A percentile compares a stretch with the other conserved stretches of the same genome.
These are phyloP conservation scores for Phaffomyces thermotolerans DNA, from an alignment of 805 yeast species.

Conservation along the genomic window DNA sequence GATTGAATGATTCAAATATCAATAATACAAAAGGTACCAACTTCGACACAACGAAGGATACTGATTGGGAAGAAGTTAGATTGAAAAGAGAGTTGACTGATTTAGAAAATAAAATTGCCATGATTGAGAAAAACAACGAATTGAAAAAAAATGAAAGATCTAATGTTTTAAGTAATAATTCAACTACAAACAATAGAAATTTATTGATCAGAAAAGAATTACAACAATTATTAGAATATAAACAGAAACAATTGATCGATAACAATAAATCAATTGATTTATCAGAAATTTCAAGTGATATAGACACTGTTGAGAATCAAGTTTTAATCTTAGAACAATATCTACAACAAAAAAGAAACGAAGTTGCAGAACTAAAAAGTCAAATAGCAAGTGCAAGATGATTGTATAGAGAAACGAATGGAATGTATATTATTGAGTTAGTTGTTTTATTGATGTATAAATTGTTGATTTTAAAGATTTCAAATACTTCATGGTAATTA, in stretches of 20 bases:
- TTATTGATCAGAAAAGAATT: conserved; percentile 52
- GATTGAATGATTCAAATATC: conserved; percentile 42
- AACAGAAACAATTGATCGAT: conserved; percentile 48
- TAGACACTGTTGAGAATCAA: conserved; percentile 70
- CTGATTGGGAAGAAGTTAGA: conserved; percentile 90
- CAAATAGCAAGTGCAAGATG: conserved; percentile 29
- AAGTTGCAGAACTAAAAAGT: conserved; percentile 42
- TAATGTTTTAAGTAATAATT: conserved; percentile 16
- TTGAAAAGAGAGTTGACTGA: conserved; percentile 72
- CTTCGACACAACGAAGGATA: conserved; percentile 58
- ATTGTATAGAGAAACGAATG: not conserved
- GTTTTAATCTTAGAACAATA: conserved; percentile 66
- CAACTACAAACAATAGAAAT: conserved; percentile 18
- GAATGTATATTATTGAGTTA: not conserved
- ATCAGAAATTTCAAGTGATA: conserved; percentile 50
- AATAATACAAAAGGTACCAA: conserved; percentile 51
- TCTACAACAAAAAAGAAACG: conserved; percentile 50
- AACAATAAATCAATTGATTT: conserved; percentile 30
- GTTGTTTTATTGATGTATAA: too few species aligned
- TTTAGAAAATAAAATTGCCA: conserved; percentile 55
- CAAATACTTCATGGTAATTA: too few species aligned
- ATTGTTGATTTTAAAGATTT: too few species aligned
- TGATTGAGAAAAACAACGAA: conserved; percentile 45
- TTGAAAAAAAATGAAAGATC: conserved; percentile 27
- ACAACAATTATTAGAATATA: conserved; percentile 76